Base-by-base conservation (phyloP, 495 filamentous ascomycete genomes). In the Penicillium fimorum region DNA sequence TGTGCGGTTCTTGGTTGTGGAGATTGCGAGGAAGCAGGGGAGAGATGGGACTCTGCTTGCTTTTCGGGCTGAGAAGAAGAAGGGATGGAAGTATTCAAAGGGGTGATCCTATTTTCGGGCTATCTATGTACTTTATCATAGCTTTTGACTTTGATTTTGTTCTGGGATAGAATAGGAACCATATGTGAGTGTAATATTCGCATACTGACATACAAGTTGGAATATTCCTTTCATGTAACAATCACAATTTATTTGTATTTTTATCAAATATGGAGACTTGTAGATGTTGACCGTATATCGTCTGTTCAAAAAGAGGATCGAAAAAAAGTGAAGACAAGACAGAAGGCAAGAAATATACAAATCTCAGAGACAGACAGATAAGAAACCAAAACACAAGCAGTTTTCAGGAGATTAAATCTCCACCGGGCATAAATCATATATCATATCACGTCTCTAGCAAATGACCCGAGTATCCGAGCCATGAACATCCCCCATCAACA, bases 1-100 rank as follows among this genome's bases (percentile, higher is more conserved):
- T 71, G 84, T 94, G 24, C 74, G 92, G 37, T 85, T 97, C 66
- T 66, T 97, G 50, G 93, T 96, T 18, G 71, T 91, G 38, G 94
- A 98, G 73, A 83, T 93, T 61, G 92, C 93, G 9, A 75, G 93
- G 55, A 79, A 76, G 66, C 81, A 85, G 37, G 92, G 92, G 5
- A 85, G 81, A 59, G 72, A 79, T 18, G 81, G 87, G 53, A 86
- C 87, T 0, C 60, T 96, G 58, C 68, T 72, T 42, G 79, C 75
- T 33, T 86, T 97, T 76, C 79, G 86, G 65, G 90, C 91, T 3
- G 80, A 83, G 58, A 98, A 97, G 82, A 86, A 77, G 70, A 76
- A 76, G 57, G 73, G 70, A 9, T 79, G 72, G 71, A 76, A 74
- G 57, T 58, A 70, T 47, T 61, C 64, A 22, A 71, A 69, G 53